Evolutionary conservation across 306 rosid species (phyloP).

Genomic region (Prunus mongolica): DNA sequence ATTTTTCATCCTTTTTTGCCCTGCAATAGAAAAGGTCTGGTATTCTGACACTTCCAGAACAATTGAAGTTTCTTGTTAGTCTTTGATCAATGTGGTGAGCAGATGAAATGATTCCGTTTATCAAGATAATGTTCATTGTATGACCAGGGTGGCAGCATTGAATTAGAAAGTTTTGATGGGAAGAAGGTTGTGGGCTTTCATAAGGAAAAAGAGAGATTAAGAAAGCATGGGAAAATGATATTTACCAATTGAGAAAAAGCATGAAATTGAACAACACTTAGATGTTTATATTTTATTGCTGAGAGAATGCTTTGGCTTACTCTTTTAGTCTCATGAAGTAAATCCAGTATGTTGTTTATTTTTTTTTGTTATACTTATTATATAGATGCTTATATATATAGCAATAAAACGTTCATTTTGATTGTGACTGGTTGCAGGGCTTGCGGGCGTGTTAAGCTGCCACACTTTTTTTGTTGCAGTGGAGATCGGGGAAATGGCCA

Average conservation of each 20-base stretch:
- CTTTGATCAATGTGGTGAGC: not conserved
- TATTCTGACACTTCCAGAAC: not conserved
- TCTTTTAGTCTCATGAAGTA: not conserved
- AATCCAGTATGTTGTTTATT: not conserved
- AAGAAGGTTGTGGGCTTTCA: not conserved
- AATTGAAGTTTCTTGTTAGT: not conserved
- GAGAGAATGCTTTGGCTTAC: not conserved
- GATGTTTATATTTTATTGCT: not conserved
- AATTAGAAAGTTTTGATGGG: not conserved
- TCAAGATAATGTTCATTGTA: not conserved
- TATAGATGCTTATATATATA: not conserved
- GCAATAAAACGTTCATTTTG: not conserved
- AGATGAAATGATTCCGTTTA: not conserved
- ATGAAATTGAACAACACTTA: not conserved
- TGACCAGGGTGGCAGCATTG: not conserved
- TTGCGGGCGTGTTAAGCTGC: conserved; percentile 56
- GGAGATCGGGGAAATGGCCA: conserved; percentile 31
- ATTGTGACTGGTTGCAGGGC: conserved; percentile 27
- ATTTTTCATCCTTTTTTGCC: not conserved
- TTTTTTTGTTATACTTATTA: not conserved
- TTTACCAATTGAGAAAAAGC: not conserved
- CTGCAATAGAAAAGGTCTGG: not conserved
- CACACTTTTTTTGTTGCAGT: conserved; percentile 61
- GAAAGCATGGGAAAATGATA: not conserved
- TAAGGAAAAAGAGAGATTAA: not conserved